Conservation (phyloP, 1,284 basidiomycete genomes). For the Schizophyllum commune region DNA sequence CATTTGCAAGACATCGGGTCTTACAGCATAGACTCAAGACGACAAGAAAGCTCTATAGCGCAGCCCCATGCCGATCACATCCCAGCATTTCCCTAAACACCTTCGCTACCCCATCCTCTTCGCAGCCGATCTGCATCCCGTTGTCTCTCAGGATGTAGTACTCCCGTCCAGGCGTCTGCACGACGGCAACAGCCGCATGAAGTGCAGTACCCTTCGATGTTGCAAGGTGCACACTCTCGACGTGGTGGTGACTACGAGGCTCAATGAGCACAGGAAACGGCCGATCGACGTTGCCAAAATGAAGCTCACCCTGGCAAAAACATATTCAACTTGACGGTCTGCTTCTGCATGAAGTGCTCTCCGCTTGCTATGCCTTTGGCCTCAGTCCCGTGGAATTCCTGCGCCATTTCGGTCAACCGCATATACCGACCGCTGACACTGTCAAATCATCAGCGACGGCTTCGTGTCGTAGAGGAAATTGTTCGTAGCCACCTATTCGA, state of each 20-base stretch:
- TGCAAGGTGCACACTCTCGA: constrained; percentile 67
- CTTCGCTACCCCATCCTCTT: constrained; percentile 58
- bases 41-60: not conserved
- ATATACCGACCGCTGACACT: constrained; percentile 64
- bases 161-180: constrained; percentile 59
- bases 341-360: not conserved
- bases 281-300: no score
- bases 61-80: constrained; percentile 30
- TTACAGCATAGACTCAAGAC: no score
- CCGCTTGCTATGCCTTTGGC: not conserved
- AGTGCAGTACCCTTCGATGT: constrained; percentile 30
- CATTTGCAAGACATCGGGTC: no score
- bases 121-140: constrained; percentile 67
- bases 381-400: constrained; percentile 49
- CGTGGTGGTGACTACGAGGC: constrained; percentile 66
- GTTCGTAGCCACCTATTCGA: constrained; percentile 49
- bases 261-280: no score
- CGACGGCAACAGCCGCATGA: constrained; percentile 54
- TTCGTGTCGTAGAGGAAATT: not conserved
- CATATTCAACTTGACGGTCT: constrained; percentile 33
- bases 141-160: constrained; percentile 64
- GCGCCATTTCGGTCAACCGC: constrained; percentile 55
- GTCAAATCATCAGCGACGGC: constrained; percentile 4
- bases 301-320: constrained; percentile 49
- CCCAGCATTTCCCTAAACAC: constrained; percentile 56